Conservation (phyloP, 495 filamentous ascomycete genomes). For the Trichoderma orchidacearum region DNA sequence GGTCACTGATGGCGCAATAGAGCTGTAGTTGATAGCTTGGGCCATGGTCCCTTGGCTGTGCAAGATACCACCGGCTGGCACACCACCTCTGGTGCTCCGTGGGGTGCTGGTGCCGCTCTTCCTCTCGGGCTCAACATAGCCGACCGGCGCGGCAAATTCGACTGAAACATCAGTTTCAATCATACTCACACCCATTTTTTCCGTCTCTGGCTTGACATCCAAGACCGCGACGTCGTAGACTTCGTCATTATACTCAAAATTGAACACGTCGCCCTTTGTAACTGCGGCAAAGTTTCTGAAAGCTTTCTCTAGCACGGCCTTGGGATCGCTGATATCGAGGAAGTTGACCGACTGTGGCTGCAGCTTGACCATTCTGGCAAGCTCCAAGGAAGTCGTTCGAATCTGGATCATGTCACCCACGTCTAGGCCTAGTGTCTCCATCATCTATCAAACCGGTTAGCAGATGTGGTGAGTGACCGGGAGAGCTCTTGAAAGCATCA, state of each 20-base stretch:
- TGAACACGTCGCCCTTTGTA: constrained; percentile 85
- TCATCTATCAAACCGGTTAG: constrained; percentile 48
- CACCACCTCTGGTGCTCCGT: constrained; percentile 25
- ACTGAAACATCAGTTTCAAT: constrained; percentile 91
- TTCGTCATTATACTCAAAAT: constrained; percentile 88
- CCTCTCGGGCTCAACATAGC: constrained; percentile 77
- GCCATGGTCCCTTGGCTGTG: constrained; percentile 89
- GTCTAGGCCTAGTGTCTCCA: constrained; percentile 80
- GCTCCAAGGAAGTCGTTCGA: constrained; percentile 81
- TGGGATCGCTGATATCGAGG: constrained; percentile 91
- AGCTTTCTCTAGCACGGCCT: constrained; percentile 92
- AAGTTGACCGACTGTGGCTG: constrained; percentile 86
- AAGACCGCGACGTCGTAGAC: constrained; percentile 84
- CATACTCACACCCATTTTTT: constrained; percentile 73
- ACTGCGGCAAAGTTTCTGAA: constrained; percentile 91
- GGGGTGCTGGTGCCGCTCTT: constrained; percentile 49
- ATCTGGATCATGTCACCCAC: constrained; percentile 89
- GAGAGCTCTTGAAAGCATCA: background rate
- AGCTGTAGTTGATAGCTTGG: constrained; percentile 86
- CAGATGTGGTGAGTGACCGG: background rate
- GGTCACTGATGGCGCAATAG: constrained; percentile 72
- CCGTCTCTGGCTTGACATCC: constrained; percentile 73
- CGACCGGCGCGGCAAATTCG: constrained; percentile 87
- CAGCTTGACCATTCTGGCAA: constrained; percentile 84
- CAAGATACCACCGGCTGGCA: constrained; percentile 53